These are phyloP conservation scores for Colletotrichum paranaense DNA, from an alignment of 2,329 filamentous ascomycete genomes.

Conservation along the genomic window DNA sequence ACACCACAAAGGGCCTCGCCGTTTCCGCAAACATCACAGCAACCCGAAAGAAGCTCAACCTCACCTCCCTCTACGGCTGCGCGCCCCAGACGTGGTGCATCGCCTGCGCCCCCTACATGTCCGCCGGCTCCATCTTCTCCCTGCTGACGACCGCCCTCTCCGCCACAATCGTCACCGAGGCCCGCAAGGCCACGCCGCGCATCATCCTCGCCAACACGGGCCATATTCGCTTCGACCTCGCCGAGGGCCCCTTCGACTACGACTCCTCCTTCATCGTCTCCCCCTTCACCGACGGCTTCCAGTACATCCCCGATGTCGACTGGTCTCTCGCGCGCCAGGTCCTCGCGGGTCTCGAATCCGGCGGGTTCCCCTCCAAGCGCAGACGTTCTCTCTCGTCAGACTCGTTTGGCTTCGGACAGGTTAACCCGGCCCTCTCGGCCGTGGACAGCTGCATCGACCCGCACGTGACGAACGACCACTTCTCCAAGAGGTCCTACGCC, in stretches of 20 bases:
- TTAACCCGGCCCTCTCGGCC: background rate
- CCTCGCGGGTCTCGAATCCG: background rate
- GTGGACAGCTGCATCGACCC: constrained; percentile 21
- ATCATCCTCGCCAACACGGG: constrained; percentile 72
- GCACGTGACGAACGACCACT: constrained; percentile 18
- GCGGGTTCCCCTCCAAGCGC: constrained; percentile 10
- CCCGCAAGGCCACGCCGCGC: constrained; percentile 53
- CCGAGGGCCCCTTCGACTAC: constrained; percentile 71
- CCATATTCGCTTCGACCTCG: constrained; percentile 70
- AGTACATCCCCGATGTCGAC: constrained; percentile 64
- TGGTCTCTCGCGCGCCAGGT: constrained; percentile 44
- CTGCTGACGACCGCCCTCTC: constrained; percentile 9
- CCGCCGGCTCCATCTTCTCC: constrained; percentile 8
- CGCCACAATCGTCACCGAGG: constrained; percentile 60
- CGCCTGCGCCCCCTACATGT: constrained; percentile 63
- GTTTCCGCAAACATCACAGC: constrained; percentile 62
- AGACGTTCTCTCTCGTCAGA: background rate
- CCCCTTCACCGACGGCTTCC: constrained; percentile 64
- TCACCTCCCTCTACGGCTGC: constrained; percentile 69
- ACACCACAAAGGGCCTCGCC: constrained; percentile 50
- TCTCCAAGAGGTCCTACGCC: constrained; percentile 12
- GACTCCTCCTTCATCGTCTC: constrained; percentile 65
- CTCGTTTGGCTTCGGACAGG: background rate
- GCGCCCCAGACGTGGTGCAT: constrained; percentile 70
- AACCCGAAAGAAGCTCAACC: constrained; percentile 62